Evolutionary conservation across 2,329 filamentous ascomycete species (phyloP), one percentile per base, ranked within the genome.

Genomic region (Lanzia echinophila): DNA sequence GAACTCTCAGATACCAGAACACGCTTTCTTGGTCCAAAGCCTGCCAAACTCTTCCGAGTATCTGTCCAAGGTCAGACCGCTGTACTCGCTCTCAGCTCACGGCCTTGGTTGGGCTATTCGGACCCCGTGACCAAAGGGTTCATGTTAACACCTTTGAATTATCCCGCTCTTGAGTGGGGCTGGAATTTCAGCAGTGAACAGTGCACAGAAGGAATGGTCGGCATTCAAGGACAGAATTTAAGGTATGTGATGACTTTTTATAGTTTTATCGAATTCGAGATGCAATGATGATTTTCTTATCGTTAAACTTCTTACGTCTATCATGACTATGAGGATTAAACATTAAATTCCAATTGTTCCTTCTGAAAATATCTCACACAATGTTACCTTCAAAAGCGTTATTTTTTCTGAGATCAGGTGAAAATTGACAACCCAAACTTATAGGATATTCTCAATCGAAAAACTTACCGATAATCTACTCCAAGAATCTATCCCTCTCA

Each of bases 161-260:
- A 95, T 65, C 84, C 86, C 50, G 84, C 87, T 39, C 80, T 99
- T 28, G 90, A 96, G 69, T 96, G 90, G 77, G 91, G 88, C 3
- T 96, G 91, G 86, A 96, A 94, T 64, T 97, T 99, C 68, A 92
- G 88, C 69, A 96, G 91, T 67, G 90, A 96, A 68, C 88, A 96
- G 69, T 96, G 91, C 65, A 84, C 87, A 42, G 88, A 96, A 71
- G 91, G 91, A 53, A 92, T 96, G 77, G 92, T 96, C 51, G 91
- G 90, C 56, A 92, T 96, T 57, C 88, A 95, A 72, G 89, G 85
- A 46, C 87, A 92, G 69, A 94, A 90, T 68, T 71, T 95, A 61
- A 81, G 90, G 90, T 95, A 83, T 58, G 80, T 74, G 58, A 47
- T 46, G 6, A 52, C 56, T 59, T 58, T 15, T 24, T 13, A 44